Evolutionary conservation across 352 stramenopile genomes (phyloP), one percentile per base, ranked within the genome.

Genomic region (Peronospora belbahrii): DNA sequence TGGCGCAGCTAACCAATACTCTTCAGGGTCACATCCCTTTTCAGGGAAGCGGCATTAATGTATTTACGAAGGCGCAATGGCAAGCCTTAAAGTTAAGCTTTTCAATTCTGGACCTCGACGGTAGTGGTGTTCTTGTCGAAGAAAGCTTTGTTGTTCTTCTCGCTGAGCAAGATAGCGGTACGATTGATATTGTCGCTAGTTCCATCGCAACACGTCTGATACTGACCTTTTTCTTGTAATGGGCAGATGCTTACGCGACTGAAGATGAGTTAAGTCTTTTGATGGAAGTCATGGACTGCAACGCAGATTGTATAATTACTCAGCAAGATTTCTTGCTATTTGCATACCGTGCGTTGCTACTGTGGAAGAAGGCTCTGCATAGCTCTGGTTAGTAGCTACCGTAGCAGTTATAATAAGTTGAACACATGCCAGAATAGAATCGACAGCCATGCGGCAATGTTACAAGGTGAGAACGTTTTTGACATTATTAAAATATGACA

Each of bases 251-350:
- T 14, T 91, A 91, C 44, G 80, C 80, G 31, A 88, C 80, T 1
- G 70, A 88, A 53, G 80, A 91, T 27, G 80, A 91, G 58, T 56
- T 91, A 15, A 70, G 70, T 52, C 62, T 88, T 40, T 54, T 91
- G 13, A 73, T 91, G 58, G 80, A 88, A 34, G 66, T 85, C 18
- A 76, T 91, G 56, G 80, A 91, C 64, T 74, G 66, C 57, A 82
- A 91, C 44, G 67, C 65, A 44, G 80, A 91, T 49, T 78, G 63
- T 2, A 66, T 85, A 46, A 83, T 91, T 35, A 85, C 74, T 2
- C 66, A 74, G 47, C 73, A 85, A 54, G 80, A 91, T 65, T 91
- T 88, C 42, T 56, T 91, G 53, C 69, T 84, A 20, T 91, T 91
- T 38, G 80, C 80, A 9, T 85, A 85, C 62, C 74, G 80, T 18